Base-by-base conservation (phyloP, 257 asterid genomes). In the Plantago major region DNA sequence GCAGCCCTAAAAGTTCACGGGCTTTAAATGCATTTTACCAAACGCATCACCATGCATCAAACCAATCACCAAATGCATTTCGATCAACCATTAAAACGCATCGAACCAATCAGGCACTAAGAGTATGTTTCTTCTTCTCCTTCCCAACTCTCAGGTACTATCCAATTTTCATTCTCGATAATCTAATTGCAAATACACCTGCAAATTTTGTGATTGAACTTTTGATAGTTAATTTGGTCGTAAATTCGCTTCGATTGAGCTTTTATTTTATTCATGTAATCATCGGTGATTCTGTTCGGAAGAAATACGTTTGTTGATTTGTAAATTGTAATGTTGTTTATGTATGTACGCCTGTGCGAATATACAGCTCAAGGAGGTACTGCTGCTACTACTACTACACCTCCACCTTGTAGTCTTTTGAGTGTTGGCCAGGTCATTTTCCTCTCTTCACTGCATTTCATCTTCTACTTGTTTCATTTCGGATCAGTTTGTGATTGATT, bases 341-440 rank as follows among this genome's bases (percentile, higher is more conserved):
- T 11, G 42, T 69, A 43, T 69, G 47, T 43, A 12, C 58, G 40
- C 6, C 40, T 10, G 1, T 51, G 61, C 70, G 71, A 68, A 81
- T 84, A 84, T 71, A 48, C 79, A 46, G 63, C 75, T 15, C 64
- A 63, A 46, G 82, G 73, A 61, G 74, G 68, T 72, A 78, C 64
- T 59, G 46, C n/a, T n/a, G n/a, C n/a, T n/a, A n/a, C 67, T 16
- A 82, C 82, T 72, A 81, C 64, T 59, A 42, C 67, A 17, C 87
- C 82, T 42, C 82, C 71, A 47, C 81, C 84, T 49, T 81, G 87
- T 71, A 40, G 78, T 42, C 82, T 81, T 53, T 58, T 81, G 54
- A 81, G 87, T 62, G 82, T 81, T 63, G 87, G 87, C 37, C 87
- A 78, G 84, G 87, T 81, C 59, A 63, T 33, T n/a, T 22, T 2